A percentile compares a stretch with the other conserved stretches of the same genome.
Evolutionary conservation across 176 grass and related monocot species (phyloP).

Genomic region (Ananas comosus): DNA sequence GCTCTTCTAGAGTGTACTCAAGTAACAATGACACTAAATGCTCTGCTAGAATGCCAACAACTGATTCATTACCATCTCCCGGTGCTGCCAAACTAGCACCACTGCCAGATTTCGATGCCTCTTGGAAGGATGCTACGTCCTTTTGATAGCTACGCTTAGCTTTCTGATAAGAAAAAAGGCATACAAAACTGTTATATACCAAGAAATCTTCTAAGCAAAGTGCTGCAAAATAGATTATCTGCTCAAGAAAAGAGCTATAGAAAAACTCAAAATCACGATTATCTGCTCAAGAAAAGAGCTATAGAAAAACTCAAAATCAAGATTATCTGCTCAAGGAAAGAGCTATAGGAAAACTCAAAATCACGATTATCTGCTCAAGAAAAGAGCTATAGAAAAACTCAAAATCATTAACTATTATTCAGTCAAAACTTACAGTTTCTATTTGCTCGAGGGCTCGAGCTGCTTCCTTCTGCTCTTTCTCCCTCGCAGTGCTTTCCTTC

Average conservation of each 20-base stretch:
- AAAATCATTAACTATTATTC: not conserved
- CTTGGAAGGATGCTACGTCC: conserved; percentile 43
- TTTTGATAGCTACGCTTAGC: conserved; percentile 84
- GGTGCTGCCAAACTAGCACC: conserved; percentile 18
- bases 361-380: not conserved
- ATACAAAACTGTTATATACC: not conserved
- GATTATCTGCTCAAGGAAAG: not conserved
- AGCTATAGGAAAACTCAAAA: not conserved
- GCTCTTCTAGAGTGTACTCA: too few relatives aligned
- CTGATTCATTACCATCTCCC: conserved; percentile 39
- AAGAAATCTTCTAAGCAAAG: too few relatives aligned
- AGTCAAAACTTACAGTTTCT: conserved; percentile 51
- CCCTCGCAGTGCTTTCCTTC: conserved; percentile 69
- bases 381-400: not conserved
- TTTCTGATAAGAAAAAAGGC: conserved; percentile 43
- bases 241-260: not conserved
- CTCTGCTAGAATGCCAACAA: conserved; percentile 31
- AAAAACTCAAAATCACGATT: not conserved
- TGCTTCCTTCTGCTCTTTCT: conserved; percentile 75
- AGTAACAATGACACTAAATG: conserved; percentile 26
- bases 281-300: not conserved
- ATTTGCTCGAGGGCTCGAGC: conserved; percentile 78
- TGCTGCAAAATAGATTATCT: not conserved
- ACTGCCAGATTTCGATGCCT: conserved; percentile 13
- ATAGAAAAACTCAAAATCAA: not conserved